Evolutionary conservation across 495 filamentous ascomycete genomes (phyloP).

Genomic region (Penicillium daleae): DNA sequence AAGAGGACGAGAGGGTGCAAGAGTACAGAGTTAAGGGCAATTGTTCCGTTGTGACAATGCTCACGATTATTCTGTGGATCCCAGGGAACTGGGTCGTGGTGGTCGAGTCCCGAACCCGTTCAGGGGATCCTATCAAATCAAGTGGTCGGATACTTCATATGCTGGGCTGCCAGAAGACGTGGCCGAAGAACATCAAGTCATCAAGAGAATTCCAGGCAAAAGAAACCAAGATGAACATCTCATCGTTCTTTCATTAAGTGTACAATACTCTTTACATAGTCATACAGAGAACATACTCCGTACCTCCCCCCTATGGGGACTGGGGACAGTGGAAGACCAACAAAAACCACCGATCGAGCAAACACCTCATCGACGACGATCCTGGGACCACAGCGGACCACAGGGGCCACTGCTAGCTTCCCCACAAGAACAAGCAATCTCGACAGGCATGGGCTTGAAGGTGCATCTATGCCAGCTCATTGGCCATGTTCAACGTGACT

Average conservation of each 20-base stretch:
- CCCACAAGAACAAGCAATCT: conserved; percentile 19
- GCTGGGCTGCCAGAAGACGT: background rate
- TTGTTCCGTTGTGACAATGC: background rate
- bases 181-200: background rate
- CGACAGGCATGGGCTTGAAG: conserved; percentile 12
- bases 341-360: background rate
- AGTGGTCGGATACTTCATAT: background rate
- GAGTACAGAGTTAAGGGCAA: background rate
- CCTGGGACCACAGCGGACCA: background rate
- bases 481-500: conserved; percentile 7
- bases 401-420: conserved; percentile 13
- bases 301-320: background rate
- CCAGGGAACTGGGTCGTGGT: background rate
- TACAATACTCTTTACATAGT: background rate
- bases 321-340: background rate
- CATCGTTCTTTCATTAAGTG: background rate
- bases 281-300: background rate
- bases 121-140: conserved; percentile 9
- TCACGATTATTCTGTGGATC: background rate
- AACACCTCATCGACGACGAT: conserved; percentile 19
- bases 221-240: background rate
- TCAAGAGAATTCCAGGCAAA: background rate
- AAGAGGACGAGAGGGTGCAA: background rate
- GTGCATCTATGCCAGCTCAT: conserved; percentile 13
- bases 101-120: conserved; percentile 1